Evolutionary conservation across 106 monocot species (phyloP), one percentile per base, ranked within the genome.

Genomic region (Hemerocallis citrina): DNA sequence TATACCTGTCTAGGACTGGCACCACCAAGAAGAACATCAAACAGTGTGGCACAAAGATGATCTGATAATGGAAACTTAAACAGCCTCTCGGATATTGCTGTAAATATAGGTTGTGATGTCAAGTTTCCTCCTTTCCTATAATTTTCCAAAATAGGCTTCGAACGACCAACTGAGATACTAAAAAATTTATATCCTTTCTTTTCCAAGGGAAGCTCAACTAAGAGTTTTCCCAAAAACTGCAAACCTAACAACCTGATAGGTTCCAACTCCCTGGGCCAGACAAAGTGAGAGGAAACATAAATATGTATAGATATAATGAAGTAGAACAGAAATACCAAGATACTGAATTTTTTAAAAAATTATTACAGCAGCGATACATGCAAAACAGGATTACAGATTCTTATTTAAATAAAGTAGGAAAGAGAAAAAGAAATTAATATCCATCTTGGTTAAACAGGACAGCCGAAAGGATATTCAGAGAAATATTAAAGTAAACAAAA

Each of bases 21-120:
- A 63, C 98, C 98, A 11, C 98, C 98, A 77, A 98, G 91, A 80
- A 98, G 98, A 62, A 85, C 85, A 82, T 98, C 98, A 80, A 98
- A 98, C 30, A 98, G 78, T 41, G 85, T 92, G 27, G 98, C 98
- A 77, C 74, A 84, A 20, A 98, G 68, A 78, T 92, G 55, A 72
- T 98, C 98, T 69, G 98, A 98, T 31, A 92, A 61, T 51, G 91
- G 81, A 63, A 88, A 98, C 55, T 65, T 76, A 34, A 88, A 85
- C 44, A 98, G 57, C 68, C 82, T 81, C 34, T 91, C 91, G 65
- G 84, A 74, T 30, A 92, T 85, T 82, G 84, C 81, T 34, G 54
- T 71, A 57, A 78, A 88, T 59, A 88, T 68, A 12, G 76, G 68
- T 37, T 88, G 81, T 14, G 65, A 30, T 45, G 27, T 61, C 30